Conservation (phyloP, 768 basidiomycete species). For the Obba rivulosa region DNA sequence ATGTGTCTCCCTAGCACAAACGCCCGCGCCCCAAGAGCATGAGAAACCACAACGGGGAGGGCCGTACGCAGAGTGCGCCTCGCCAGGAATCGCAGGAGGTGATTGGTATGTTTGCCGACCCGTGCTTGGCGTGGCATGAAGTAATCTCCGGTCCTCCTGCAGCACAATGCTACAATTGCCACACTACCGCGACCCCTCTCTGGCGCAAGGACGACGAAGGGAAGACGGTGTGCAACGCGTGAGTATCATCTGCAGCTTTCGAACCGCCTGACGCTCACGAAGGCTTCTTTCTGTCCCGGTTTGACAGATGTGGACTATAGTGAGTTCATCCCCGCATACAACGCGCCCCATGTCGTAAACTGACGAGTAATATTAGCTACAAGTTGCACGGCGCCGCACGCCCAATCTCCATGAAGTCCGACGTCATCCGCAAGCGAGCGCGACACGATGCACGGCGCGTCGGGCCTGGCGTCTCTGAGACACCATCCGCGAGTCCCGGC, state of each 20-base stretch:
- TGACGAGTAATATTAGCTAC: slow-evolving; percentile 37
- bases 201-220: slow-evolving; percentile 92
- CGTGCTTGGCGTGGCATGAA: slow-evolving; percentile 20
- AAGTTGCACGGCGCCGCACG: slow-evolving; percentile 83
- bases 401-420: slow-evolving; percentile 89
- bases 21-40: slow-evolving; percentile 85
- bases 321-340: slow-evolving; percentile 27
- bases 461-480: slow-evolving; percentile 51
- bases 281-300: slow-evolving; percentile 1
- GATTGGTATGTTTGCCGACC: slow-evolving; percentile 44
- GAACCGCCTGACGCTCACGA: slow-evolving; percentile 11
- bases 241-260: slow-evolving; percentile 26
- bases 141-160: slow-evolving; percentile 10
- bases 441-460: slow-evolving; percentile 70
- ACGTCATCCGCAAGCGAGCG: slow-evolving; percentile 83
- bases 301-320: slow-evolving; percentile 70
- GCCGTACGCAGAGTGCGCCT: slow-evolving; percentile 55
- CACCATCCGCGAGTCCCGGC: slow-evolving; percentile 71
- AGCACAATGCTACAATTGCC: slow-evolving; percentile 89
- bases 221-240: slow-evolving; percentile 90
- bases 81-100: slow-evolving; percentile 71
- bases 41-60: slow-evolving; percentile 72
- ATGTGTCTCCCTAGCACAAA: slow-evolving; percentile 54
- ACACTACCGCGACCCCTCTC: slow-evolving; percentile 82
- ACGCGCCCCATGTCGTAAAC: not conserved